A percentile compares a stretch with the other conserved stretches of the same genome.
These are phyloP conservation scores for Coemansia sp. DNA, from an alignment of 192 early-diverging fungal species.

Conservation along the genomic window DNA sequence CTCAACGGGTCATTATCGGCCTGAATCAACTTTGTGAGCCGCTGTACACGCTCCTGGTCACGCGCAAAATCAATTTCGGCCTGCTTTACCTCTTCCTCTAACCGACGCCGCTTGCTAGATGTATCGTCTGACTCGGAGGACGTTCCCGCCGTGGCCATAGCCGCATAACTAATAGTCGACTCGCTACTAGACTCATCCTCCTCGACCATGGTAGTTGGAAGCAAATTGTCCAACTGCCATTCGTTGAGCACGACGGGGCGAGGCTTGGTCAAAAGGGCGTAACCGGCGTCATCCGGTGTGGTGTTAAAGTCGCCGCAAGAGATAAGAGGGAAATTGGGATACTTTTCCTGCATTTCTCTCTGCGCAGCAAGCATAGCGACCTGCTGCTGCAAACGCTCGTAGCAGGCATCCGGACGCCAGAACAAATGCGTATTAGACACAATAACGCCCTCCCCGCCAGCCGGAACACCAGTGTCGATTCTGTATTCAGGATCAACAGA, in stretches of 20 bases:
- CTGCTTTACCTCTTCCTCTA: slow-evolving; percentile 30
- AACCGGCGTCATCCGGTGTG: slow-evolving; percentile 60
- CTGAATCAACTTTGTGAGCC: slow-evolving; percentile 25
- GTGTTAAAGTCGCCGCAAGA: slow-evolving; percentile 59
- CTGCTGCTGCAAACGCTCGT: slow-evolving; percentile 52
- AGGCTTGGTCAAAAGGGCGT: slow-evolving; percentile 54
- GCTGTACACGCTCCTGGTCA: slow-evolving; percentile 27
- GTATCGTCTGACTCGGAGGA: slow-evolving; percentile 13
- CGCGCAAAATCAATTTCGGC: slow-evolving; percentile 23
- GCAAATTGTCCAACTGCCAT: slow-evolving; percentile 48
- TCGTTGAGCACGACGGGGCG: slow-evolving; percentile 53
- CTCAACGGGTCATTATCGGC: slow-evolving; percentile 14
- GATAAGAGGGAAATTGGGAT: slow-evolving; percentile 19
- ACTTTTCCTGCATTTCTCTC: slow-evolving; percentile 26
- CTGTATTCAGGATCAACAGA: slow-evolving; percentile 18
- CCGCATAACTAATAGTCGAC: slow-evolving; percentile 29
- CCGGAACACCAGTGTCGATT: not conserved
- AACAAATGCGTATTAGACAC: slow-evolving; percentile 51
- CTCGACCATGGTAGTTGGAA: slow-evolving; percentile 17
- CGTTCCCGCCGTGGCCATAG: slow-evolving; percentile 17
- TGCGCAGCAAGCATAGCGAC: slow-evolving; percentile 25
- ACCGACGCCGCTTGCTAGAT: slow-evolving; percentile 18
- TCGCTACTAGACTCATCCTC: slow-evolving; percentile 3
- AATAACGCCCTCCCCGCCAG: slow-evolving; percentile 24
- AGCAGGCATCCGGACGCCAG: slow-evolving; percentile 44